Conservation (phyloP, 345 rosid species). For the Chamaenerion angustifolium region DNA sequence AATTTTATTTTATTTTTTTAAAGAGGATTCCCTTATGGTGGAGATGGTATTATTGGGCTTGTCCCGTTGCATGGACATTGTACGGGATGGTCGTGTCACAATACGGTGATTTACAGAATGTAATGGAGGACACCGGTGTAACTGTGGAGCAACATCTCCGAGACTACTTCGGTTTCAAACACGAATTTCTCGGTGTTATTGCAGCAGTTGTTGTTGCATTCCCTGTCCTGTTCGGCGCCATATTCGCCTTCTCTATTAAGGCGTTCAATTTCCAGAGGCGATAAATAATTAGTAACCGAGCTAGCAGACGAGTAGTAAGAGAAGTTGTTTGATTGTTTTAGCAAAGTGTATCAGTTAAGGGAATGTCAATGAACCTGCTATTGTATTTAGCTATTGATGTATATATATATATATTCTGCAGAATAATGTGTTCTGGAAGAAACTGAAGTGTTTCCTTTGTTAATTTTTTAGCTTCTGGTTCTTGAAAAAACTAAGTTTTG, state of each 20-base stretch:
- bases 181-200: conserved; percentile 20
- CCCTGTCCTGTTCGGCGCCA: conserved; percentile 14
- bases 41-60: conserved; percentile 37
- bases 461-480: too few species aligned
- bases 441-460: too few species aligned
- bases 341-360: too few species aligned
- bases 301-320: not conserved
- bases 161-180: conserved; percentile 14
- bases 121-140: conserved; percentile 6
- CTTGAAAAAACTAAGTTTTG: too few species aligned
- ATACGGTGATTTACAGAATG: conserved; percentile 14
- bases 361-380: too few species aligned
- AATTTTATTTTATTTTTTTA: too few species aligned
- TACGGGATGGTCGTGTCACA: conserved; percentile 30
- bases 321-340: not conserved
- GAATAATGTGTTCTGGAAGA: too few species aligned
- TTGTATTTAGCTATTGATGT: too few species aligned
- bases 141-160: conserved; percentile 12
- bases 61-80: conserved; percentile 27
- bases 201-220: conserved; percentile 19
- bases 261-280: conserved; percentile 22
- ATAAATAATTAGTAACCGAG: not conserved
- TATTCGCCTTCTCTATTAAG: conserved; percentile 15
- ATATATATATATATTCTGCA: too few species aligned
- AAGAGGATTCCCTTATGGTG: conserved; percentile 33